These are phyloP conservation scores for Lathyrus aphaca DNA, from an alignment of 306 rosid species.

Conservation along the genomic window DNA sequence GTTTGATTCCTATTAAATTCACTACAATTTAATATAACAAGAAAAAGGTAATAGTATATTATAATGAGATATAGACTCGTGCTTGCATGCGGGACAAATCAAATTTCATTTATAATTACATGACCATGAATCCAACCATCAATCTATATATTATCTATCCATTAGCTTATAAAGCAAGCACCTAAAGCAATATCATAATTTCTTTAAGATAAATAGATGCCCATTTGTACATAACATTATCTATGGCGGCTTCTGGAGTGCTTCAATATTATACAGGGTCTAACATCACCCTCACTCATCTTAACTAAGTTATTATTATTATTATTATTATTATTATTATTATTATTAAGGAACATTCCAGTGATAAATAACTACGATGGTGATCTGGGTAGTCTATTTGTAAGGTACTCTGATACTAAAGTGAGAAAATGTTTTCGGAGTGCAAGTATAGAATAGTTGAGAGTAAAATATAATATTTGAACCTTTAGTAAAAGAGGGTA, in stretches of 20 bases:
- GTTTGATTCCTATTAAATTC: slow-evolving; percentile 10
- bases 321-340: neutral
- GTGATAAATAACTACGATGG: no score
- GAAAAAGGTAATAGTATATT: neutral
- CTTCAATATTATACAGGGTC: neutral
- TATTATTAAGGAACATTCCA: no score
- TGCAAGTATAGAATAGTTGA: no score
- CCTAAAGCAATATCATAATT: neutral
- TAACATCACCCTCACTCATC: neutral
- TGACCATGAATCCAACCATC: slow-evolving; percentile 13
- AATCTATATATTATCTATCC: neutral
- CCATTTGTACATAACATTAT: neutral
- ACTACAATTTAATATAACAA: neutral
- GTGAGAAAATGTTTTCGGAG: no score
- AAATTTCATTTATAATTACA: neutral
- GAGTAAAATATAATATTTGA: no score
- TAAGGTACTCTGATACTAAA: no score
- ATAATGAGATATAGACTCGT: neutral
- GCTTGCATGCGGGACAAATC: slow-evolving; percentile 27
- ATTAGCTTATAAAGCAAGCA: neutral
- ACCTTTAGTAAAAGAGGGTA: no score
- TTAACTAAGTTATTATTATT: neutral
- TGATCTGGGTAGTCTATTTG: no score
- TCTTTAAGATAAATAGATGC: slow-evolving; percentile 5
- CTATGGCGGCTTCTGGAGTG: neutral